These are phyloP conservation scores for Penicillium hordei DNA, from an alignment of 2,329 filamentous ascomycete genomes.

Conservation along the genomic window DNA sequence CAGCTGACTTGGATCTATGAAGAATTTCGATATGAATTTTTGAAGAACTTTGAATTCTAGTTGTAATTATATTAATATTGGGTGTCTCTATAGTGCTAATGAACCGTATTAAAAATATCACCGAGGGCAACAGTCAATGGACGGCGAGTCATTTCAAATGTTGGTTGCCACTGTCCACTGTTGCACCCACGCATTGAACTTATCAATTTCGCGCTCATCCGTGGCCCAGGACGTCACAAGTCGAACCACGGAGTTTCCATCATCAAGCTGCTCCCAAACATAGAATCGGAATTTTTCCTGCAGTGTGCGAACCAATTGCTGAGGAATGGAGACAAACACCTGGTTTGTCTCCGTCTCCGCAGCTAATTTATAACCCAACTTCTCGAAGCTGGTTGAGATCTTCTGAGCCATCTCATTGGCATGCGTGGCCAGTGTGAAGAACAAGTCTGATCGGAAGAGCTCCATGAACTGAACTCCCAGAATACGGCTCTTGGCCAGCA, in stretches of 20 bases:
- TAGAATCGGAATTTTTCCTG: slow-evolving; percentile 51
- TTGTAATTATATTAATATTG: slow-evolving; percentile 4
- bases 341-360: slow-evolving; percentile 54
- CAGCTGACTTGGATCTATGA: slow-evolving; percentile 7
- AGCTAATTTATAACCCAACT: slow-evolving; percentile 44
- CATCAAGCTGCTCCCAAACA: slow-evolving; percentile 48
- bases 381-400: slow-evolving; percentile 47
- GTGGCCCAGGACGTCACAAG: slow-evolving; percentile 56
- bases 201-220: slow-evolving; percentile 44
- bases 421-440: slow-evolving; percentile 48
- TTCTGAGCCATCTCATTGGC: slow-evolving; percentile 49
- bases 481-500: slow-evolving; percentile 52
- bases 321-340: slow-evolving; percentile 50
- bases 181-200: slow-evolving; percentile 32
- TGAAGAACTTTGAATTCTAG: not conserved
- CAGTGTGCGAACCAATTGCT: slow-evolving; percentile 40
- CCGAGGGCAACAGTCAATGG: not conserved
- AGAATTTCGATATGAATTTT: not conserved
- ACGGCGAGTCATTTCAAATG: not conserved
- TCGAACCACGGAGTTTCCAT: slow-evolving; percentile 45
- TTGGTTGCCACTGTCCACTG: slow-evolving; percentile 27
- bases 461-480: slow-evolving; percentile 54
- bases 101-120: not conserved
- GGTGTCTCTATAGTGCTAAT: not conserved
- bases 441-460: slow-evolving; percentile 49